phyloP scores from a whole-genome alignment of 306 rosid genomes.

The Quercus alba region DNA sequence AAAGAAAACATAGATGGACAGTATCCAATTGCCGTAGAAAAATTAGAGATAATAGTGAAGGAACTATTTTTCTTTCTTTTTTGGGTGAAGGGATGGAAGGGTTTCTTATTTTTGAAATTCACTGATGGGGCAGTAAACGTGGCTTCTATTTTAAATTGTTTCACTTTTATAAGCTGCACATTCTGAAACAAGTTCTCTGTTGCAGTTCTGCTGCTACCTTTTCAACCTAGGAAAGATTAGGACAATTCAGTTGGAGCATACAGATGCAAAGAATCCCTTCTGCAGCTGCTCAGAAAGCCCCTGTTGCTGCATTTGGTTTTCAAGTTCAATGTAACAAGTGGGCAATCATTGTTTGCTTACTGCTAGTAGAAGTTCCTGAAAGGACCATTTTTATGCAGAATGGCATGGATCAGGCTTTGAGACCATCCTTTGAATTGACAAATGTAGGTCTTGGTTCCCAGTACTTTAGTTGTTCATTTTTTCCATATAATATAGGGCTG shows the following conservation, averaged over 20 bases:
- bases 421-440: constrained; percentile 94
- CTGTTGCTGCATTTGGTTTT: constrained; percentile 92
- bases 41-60: neutral
- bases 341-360: too few species aligned
- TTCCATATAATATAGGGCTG: neutral
- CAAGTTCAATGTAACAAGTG: constrained; percentile 8
- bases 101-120: neutral
- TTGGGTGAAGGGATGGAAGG: neutral
- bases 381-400: too few species aligned
- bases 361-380: too few species aligned
- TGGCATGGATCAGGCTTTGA: neutral
- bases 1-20: neutral
- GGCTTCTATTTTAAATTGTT: neutral
- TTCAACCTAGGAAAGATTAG: constrained; percentile 94
- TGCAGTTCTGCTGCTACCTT: constrained; percentile 88
- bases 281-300: constrained; percentile 96
- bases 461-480: neutral
- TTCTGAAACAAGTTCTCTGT: constrained; percentile 11
- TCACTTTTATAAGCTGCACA: neutral
- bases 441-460: constrained; percentile 55
- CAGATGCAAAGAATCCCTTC: constrained; percentile 97
- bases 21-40: neutral
- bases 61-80: neutral
- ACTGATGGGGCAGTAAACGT: neutral
- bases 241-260: constrained; percentile 90